A percentile compares a stretch with the other conserved stretches of the same genome.
These are phyloP conservation scores for Diplodia corticola DNA, from an alignment of 2,329 filamentous ascomycete genomes.

Conservation along the genomic window DNA sequence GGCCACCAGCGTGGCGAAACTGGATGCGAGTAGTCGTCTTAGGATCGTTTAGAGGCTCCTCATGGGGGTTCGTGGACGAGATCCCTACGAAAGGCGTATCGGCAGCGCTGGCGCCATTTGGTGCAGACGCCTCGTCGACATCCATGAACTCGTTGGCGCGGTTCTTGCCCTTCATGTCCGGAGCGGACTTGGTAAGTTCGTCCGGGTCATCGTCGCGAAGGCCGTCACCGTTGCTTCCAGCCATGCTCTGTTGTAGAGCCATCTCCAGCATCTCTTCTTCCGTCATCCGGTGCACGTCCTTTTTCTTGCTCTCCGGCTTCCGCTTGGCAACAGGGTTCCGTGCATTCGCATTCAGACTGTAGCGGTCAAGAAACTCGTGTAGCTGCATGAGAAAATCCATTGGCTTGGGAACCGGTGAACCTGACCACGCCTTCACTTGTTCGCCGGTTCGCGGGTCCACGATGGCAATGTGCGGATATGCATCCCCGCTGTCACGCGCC, in stretches of 20 bases:
- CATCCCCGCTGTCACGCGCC: slow-evolving; percentile 75
- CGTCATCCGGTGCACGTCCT: slow-evolving; percentile 84
- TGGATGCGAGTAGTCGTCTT: slow-evolving; percentile 83
- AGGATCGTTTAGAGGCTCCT: slow-evolving; percentile 72
- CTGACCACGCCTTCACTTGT: slow-evolving; percentile 95
- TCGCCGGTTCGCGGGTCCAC: slow-evolving; percentile 94
- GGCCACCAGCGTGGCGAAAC: slow-evolving; percentile 80
- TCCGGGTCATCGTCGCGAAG: slow-evolving; percentile 77
- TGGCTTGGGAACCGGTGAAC: slow-evolving; percentile 72
- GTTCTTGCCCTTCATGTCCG: slow-evolving; percentile 55
- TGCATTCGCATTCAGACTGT: slow-evolving; percentile 81
- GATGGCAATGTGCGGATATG: slow-evolving; percentile 94
- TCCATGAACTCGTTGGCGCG: slow-evolving; percentile 40
- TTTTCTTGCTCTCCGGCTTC: slow-evolving; percentile 68
- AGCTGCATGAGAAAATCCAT: slow-evolving; percentile 87
- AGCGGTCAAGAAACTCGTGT: slow-evolving; percentile 94
- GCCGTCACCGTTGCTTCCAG: slow-evolving; percentile 50
- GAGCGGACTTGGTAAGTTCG: slow-evolving; percentile 70
- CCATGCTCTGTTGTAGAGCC: slow-evolving; percentile 85
- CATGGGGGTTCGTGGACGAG: slow-evolving; percentile 69
- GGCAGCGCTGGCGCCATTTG: slow-evolving; percentile 35
- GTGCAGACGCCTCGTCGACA: slow-evolving; percentile 29
- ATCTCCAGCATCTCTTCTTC: slow-evolving; percentile 97
- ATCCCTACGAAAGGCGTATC: slow-evolving; percentile 67
- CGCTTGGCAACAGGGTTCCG: slow-evolving; percentile 89